phyloP scores from a whole-genome alignment of 192 early-diverging fungal genomes.

The Backusella luteola region DNA sequence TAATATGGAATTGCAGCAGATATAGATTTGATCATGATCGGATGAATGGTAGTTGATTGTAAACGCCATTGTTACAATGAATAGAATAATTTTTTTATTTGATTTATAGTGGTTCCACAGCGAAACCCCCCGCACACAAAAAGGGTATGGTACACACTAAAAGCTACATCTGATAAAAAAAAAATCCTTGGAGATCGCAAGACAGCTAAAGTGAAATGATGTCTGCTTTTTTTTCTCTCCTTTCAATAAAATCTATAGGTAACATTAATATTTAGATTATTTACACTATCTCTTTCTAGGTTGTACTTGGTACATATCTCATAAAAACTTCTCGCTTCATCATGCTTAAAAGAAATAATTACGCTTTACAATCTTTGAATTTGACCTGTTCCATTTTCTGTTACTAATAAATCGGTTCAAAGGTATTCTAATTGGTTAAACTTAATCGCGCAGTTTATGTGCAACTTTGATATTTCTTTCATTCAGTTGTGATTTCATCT shows the following conservation, averaged over 20 bases:
- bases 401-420: not conserved
- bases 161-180: not conserved
- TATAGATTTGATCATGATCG: not conserved
- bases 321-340: not conserved
- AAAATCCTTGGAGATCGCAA: not conserved
- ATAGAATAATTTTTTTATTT: not conserved
- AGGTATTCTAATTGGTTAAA: not conserved
- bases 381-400: not conserved
- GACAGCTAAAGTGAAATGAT: not conserved
- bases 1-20: not conserved
- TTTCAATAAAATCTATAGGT: not conserved
- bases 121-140: constrained; percentile 3
- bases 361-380: not conserved
- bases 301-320: not conserved
- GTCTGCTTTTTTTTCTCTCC: not conserved
- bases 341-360: not conserved
- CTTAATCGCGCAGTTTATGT: not conserved
- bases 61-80: not conserved
- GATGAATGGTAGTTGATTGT: not conserved
- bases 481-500: not conserved
- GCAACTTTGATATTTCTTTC: not conserved
- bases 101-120: not conserved
- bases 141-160: not conserved
- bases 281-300: not conserved
- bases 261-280: not conserved